Base-by-base conservation (phyloP, 2,329 filamentous ascomycete genomes). In the Talaromyces marneffei region DNA sequence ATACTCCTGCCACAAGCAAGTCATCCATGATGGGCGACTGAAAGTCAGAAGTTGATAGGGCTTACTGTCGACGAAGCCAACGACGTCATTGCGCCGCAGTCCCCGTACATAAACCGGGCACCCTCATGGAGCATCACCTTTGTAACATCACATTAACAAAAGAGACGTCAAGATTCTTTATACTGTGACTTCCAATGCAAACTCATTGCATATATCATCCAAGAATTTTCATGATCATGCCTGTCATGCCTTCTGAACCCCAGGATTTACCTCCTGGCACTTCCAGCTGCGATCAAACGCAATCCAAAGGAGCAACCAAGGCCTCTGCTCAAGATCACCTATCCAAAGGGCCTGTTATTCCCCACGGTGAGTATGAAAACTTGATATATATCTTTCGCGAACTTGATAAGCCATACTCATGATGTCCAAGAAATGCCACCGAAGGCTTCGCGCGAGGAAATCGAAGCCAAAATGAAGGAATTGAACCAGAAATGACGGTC, bases 381-480 rank as follows among this genome's bases (percentile, higher is more conserved):
- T 18, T 35, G 23, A 2, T 33, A n/a, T 16, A 5, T 33, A n/a
- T 52, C 4, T 75, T 40, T 48, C 6, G 10, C 16, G 8, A 31
- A 7, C 27, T 27, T 29, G n/a, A 16, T n/a, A 59, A 12, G 29
- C 29, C 39, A 23, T 46, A 29, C 42, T 56, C 40, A 57, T 48
- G 63, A 56, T 46, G 55, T 12, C 16, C 31, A 63, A 78, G 76
- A 74, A 16, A 73, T 78, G 69, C 76, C 77, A 35, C 72, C 74
- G n/a, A 75, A 75, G 63, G 73, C 70, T 25, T 72, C 82, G 62
- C 88, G 87, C 75, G 87, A 89, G 72, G 88, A 91, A 69, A 83
- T 87, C 59, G 78, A 82, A 69, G 85, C 82, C 12, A 86, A 84
- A 72, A 86, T 85, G 63, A 78, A 85, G 71, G 84, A 84, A 69